Base-by-base conservation (phyloP, 1,284 basidiomycete species). In the Puccinia horiana region DNA sequence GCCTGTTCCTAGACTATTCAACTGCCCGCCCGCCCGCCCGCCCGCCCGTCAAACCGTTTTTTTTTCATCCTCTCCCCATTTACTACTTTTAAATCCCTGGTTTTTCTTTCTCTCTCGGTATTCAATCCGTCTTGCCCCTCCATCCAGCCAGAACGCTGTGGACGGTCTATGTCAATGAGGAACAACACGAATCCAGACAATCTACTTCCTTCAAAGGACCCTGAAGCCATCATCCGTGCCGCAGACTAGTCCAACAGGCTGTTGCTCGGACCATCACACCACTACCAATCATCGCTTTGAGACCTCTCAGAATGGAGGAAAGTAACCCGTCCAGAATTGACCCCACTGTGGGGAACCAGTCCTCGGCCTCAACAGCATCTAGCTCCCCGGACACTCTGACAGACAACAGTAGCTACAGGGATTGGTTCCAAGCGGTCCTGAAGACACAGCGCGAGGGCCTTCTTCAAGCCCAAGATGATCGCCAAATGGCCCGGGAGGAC, bases 151-250 rank as follows among this genome's bases (percentile, higher is more conserved):
- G n/a, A n/a, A n/a, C n/a, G n/a, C n/a, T n/a, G n/a, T n/a, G n/a
- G n/a, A n/a, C 18, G 37, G 26, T 72, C n/a, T 35, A 72, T 73
- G 70, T 8, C 42, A 16, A 73, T 47, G n/a, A 26, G 70, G 47
- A 52, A 23, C 9, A 52, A 52, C 49, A 52, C 49, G 23, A 8
- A 35, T 1, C 47, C 70, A 4, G 70, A 73, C 1, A 16, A 44
- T 52, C 32, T 73, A 26, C 12, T 54, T 11, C 70, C 49, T 2
- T 20, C 20, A 2, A 5, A 47, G 2, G 49, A 73, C 20, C 44
- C 70, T 2, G 49, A 73, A 54, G 47, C 26, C 20, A 73, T 73
- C 12, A 54, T 73, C 47, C 47, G 29, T 37, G 26, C n/a, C 42
- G 14, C 8, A 49, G 16, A 5, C 11, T 6, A 16, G 69, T 8